Percentiles rank a stretch among this genome's conserved stretches.
phyloP scores from a whole-genome alignment of 768 basidiomycete genomes.

The Pleurotus salmoneostramineus region DNA sequence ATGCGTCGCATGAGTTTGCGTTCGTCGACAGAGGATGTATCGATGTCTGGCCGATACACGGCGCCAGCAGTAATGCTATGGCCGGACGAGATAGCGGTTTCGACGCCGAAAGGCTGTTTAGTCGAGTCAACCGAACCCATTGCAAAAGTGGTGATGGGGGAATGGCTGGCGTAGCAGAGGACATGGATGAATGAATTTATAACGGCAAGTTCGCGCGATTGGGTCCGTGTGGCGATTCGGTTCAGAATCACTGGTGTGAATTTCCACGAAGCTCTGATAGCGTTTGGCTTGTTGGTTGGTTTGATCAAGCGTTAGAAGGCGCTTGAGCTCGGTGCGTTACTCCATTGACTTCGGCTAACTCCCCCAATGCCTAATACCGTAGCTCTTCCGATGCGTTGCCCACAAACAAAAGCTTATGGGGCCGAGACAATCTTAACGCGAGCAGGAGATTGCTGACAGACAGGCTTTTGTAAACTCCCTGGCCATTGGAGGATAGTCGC shows the following conservation, averaged over 20 bases:
- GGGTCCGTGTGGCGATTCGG: slow-evolving; percentile 1
- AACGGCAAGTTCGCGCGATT: background rate
- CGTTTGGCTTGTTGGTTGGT: slow-evolving; percentile 2
- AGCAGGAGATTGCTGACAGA: no score
- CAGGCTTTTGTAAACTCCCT: no score
- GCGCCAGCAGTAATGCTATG: slow-evolving; percentile 8
- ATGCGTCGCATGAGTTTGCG: slow-evolving; percentile 53
- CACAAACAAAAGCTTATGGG: no score
- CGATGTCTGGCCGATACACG: slow-evolving; percentile 47
- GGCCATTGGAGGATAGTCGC: no score
- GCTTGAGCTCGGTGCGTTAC: background rate
- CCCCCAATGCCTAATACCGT: no score
- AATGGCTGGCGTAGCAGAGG: background rate
- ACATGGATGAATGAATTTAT: background rate
- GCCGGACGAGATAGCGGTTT: background rate
- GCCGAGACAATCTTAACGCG: no score
- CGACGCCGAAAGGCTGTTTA: background rate
- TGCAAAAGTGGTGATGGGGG: background rate
- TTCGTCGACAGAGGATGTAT: slow-evolving; percentile 51
- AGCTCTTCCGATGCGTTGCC: no score
- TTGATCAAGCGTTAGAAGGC: slow-evolving; percentile 4
- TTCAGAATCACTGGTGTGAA: background rate
- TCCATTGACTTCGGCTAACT: no score
- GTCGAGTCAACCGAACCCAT: background rate
- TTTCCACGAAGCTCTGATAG: slow-evolving; percentile 4